Evolutionary conservation across 306 rosid genomes (phyloP).

Genomic region (Acacia melanoxylon): DNA sequence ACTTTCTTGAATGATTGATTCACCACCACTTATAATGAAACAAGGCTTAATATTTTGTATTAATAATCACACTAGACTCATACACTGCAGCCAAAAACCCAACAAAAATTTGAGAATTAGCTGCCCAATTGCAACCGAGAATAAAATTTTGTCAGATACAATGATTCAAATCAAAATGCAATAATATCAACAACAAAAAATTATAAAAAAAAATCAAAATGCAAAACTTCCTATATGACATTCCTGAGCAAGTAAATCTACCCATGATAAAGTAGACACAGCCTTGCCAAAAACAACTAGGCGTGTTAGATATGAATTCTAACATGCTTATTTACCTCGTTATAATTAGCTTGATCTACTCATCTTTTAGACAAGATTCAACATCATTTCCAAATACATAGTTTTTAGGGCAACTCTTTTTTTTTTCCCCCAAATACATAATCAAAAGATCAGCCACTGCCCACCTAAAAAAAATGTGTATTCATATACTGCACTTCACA

Average conservation of each 20-base stretch:
- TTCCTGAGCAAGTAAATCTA: neutral
- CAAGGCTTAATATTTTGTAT: neutral
- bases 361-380: neutral
- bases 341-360: neutral
- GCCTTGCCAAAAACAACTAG: neutral
- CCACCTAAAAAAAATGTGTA: slow-evolving; percentile 13
- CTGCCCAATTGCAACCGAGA: slow-evolving; percentile 31
- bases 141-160: slow-evolving; percentile 27
- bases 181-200: too few species aligned
- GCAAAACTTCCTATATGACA: slow-evolving; percentile 6
- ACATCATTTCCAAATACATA: neutral
- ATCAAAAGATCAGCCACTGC: slow-evolving; percentile 4
- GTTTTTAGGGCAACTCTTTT: neutral
- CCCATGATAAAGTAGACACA: neutral
- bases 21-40: neutral
- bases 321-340: neutral
- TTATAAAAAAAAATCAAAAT: slow-evolving; percentile 33
- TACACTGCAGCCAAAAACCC: neutral
- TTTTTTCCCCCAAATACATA: neutral
- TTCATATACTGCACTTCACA: slow-evolving; percentile 8
- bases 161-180: slow-evolving; percentile 22
- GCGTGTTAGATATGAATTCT: neutral
- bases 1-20: neutral
- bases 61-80: neutral
- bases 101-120: neutral